Conservation (phyloP, 2,329 filamentous ascomycete genomes). For the Curvularia sp. region DNA sequence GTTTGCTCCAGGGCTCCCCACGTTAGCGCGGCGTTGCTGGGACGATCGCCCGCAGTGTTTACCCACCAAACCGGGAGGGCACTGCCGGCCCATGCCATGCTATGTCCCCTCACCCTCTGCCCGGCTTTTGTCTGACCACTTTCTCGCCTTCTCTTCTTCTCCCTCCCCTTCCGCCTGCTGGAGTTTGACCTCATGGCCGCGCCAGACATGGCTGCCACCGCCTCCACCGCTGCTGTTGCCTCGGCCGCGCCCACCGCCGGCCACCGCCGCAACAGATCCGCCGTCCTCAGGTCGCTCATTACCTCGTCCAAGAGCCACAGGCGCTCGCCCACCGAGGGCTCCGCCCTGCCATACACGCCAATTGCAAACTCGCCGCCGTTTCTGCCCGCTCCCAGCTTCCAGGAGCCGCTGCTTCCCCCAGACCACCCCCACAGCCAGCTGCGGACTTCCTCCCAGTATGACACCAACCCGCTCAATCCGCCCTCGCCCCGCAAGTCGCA, state of each 20-base stretch:
- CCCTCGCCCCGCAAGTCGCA: slow-evolving; percentile 49
- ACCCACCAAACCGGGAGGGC: slow-evolving; percentile 19
- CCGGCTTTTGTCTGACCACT: slow-evolving; percentile 30
- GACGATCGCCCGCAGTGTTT: slow-evolving; percentile 27
- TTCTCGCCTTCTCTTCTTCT: slow-evolving; percentile 21
- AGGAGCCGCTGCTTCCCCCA: slow-evolving; percentile 56
- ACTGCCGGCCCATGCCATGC: slow-evolving; percentile 19
- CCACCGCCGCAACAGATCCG: slow-evolving; percentile 52
- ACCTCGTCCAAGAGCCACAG: slow-evolving; percentile 54
- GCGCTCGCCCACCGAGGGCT: slow-evolving; percentile 54
- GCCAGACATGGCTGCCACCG: slow-evolving; percentile 28
- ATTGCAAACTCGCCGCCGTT: slow-evolving; percentile 28
- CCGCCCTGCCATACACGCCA: slow-evolving; percentile 35
- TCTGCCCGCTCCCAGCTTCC: slow-evolving; percentile 34
- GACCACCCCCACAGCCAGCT: slow-evolving; percentile 56
- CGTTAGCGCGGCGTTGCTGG: slow-evolving; percentile 26
- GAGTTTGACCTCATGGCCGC: slow-evolving; percentile 29
- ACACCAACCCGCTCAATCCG: slow-evolving; percentile 49
- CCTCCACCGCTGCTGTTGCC: slow-evolving; percentile 10
- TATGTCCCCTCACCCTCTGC: slow-evolving; percentile 31
- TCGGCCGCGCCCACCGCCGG: slow-evolving; percentile 28
- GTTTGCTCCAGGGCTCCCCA: slow-evolving; percentile 16
- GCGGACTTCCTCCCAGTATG: slow-evolving; percentile 35
- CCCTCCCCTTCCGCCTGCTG: slow-evolving; percentile 8
- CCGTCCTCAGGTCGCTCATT: slow-evolving; percentile 60